These are phyloP conservation scores for Phytophthora meadii DNA, from an alignment of 352 stramenopile genomes.

Conservation along the genomic window DNA sequence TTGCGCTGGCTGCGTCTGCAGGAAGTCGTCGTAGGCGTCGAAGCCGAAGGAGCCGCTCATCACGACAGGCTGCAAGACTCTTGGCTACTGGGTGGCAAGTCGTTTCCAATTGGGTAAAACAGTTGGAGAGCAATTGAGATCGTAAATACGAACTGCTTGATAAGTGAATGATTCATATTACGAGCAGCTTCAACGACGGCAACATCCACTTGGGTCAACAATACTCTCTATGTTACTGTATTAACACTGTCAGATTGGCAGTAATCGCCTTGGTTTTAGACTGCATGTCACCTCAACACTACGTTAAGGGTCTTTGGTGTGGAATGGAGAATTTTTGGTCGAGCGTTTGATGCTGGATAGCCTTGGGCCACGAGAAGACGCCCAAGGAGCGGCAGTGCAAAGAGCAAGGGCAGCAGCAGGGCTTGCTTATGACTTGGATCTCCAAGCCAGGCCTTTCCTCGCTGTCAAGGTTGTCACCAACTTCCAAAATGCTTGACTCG, in stretches of 20 bases:
- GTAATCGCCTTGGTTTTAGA: too few species aligned
- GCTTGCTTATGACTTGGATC: constrained; percentile 4
- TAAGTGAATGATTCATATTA: neutral
- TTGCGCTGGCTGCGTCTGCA: constrained; percentile 64
- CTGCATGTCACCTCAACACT: neutral
- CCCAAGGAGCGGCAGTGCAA: constrained; percentile 8
- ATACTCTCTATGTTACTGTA: neutral
- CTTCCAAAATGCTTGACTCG: constrained; percentile 1
- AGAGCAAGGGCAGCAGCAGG: constrained; percentile 4
- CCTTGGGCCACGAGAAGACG: constrained; percentile 4
- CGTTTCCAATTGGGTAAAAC: constrained; percentile 6
- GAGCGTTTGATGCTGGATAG: constrained; percentile 5
- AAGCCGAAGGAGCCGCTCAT: constrained; percentile 61
- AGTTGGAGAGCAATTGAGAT: constrained; percentile 1
- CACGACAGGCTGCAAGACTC: neutral
- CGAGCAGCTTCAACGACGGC: constrained; percentile 14
- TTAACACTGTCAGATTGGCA: neutral
- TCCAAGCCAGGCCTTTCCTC: constrained; percentile 6
- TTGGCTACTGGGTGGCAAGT: constrained; percentile 11
- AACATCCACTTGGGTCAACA: neutral
- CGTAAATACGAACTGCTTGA: constrained; percentile 1
- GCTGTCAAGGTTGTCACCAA: neutral
- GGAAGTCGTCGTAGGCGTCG: constrained; percentile 58
- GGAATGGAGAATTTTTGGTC: neutral
- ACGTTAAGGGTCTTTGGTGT: neutral